A percentile compares a stretch with the other conserved stretches of the same genome.
These are phyloP conservation scores for Verticillium zaregamsianum DNA, from an alignment of 2,329 filamentous ascomycete genomes.

Conservation along the genomic window DNA sequence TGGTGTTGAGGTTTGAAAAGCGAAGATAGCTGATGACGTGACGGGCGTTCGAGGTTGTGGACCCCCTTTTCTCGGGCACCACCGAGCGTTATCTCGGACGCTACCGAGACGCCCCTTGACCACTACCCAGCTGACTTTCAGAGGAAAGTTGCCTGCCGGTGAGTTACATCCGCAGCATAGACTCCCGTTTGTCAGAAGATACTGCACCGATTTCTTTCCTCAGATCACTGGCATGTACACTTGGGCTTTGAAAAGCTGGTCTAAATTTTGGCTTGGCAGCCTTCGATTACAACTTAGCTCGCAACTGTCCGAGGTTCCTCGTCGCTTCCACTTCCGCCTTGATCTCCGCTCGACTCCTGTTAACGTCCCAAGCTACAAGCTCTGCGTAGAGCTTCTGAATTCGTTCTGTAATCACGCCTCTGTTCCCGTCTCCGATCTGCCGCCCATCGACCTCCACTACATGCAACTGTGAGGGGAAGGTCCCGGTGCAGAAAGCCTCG, in stretches of 20 bases:
- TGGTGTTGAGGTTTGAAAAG: background rate
- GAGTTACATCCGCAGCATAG: too few species aligned
- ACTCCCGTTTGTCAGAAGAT: too few species aligned
- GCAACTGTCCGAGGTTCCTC: constrained; percentile 16
- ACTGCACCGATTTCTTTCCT: too few species aligned
- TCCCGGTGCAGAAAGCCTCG: constrained; percentile 24
- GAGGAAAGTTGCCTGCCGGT: background rate
- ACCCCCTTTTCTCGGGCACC: background rate
- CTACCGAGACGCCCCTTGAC: background rate
- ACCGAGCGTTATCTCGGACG: constrained; percentile 1
- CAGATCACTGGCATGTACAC: too few species aligned
- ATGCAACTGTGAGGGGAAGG: constrained; percentile 22
- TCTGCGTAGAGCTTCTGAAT: constrained; percentile 19
- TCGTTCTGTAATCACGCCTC: constrained; percentile 16
- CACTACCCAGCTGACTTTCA: background rate
- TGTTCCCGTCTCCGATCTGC: constrained; percentile 17
- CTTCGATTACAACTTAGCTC: background rate
- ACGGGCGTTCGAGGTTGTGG: background rate
- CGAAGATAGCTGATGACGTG: constrained; percentile 1
- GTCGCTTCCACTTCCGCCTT: constrained; percentile 16
- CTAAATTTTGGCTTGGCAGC: background rate
- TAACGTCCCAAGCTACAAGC: constrained; percentile 15
- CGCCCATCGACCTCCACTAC: constrained; percentile 19
- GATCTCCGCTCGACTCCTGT: constrained; percentile 16
- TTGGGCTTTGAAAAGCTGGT: too few species aligned